These are phyloP conservation scores for Nakazawaea ernobii DNA, from an alignment of 805 yeast species.

Conservation along the genomic window DNA sequence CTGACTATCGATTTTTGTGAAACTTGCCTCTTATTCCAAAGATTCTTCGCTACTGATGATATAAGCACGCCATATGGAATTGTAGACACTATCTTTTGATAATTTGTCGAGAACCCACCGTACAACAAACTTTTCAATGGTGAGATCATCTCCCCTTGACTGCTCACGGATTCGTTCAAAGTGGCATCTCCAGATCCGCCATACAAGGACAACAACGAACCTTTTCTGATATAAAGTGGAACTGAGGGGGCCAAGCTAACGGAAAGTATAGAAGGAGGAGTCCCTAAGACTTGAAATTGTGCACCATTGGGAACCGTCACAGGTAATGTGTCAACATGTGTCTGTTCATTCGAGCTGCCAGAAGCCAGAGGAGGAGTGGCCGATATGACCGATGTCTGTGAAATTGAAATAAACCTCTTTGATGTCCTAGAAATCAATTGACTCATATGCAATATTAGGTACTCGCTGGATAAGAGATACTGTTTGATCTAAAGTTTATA, in stretches of 20 bases:
- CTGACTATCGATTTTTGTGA: constrained; percentile 35
- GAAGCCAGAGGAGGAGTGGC: not conserved
- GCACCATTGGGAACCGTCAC: constrained; percentile 14
- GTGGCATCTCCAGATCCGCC: constrained; percentile 20
- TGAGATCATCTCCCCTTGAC: constrained; percentile 25
- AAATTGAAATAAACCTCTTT: not conserved
- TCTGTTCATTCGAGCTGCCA: not conserved
- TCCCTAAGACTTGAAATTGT: constrained; percentile 38
- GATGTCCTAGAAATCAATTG: constrained; percentile 5
- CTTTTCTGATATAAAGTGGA: constrained; percentile 43
- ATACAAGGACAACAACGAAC: constrained; percentile 45
- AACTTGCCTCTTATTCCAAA: constrained; percentile 9
- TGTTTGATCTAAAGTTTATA: not conserved
- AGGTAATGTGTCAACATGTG: not conserved
- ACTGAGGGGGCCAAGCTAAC: constrained; percentile 54
- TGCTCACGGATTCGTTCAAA: constrained; percentile 13
- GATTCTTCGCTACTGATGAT: constrained; percentile 25
- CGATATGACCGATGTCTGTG: constrained; percentile 2
- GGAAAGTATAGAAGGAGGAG: constrained; percentile 41
- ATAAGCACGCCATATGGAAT: constrained; percentile 39
- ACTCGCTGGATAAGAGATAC: too few relatives aligned
- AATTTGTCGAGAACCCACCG: constrained; percentile 40
- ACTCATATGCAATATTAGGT: too few relatives aligned
- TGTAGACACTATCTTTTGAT: constrained; percentile 43
- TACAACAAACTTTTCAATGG: constrained; percentile 37